Evolutionary conservation across 495 filamentous ascomycete genomes (phyloP).

Genomic region (Aspergillus leporis): DNA sequence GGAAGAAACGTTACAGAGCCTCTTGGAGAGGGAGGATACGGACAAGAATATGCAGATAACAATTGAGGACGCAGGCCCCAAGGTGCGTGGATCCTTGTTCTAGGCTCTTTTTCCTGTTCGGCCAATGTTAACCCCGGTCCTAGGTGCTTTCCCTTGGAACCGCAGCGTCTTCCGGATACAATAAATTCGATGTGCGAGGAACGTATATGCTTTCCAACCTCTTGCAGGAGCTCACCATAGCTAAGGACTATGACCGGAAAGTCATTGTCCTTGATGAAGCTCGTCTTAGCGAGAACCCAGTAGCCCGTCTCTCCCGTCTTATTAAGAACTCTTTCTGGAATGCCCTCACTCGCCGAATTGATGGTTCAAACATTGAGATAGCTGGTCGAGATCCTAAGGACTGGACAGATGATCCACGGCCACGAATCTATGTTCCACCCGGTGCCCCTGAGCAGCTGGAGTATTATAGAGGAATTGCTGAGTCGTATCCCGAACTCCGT

Average conservation of each 20-base stretch:
- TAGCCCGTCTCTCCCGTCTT: constrained; percentile 77
- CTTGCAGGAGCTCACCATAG: constrained; percentile 88
- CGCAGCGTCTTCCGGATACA: constrained; percentile 80
- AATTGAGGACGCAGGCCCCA: constrained; percentile 91
- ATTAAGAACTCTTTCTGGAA: constrained; percentile 91
- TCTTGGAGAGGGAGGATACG: constrained; percentile 82
- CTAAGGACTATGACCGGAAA: constrained; percentile 80
- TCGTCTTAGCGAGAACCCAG: constrained; percentile 88
- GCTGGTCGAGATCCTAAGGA: constrained; percentile 88
- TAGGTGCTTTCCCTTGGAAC: constrained; percentile 80
- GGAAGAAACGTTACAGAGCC: constrained; percentile 66
- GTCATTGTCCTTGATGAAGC: constrained; percentile 85
- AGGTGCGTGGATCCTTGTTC: constrained; percentile 52
- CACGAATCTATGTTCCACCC: constrained; percentile 88
- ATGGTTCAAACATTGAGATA: constrained; percentile 80
- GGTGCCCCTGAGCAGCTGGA: constrained; percentile 83
- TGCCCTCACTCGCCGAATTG: constrained; percentile 82
- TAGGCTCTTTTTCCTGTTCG: background rate
- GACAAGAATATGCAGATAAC: constrained; percentile 94
- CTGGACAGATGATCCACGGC: constrained; percentile 82
- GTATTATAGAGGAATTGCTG: constrained; percentile 79
- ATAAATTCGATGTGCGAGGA: constrained; percentile 81
- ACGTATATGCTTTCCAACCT: constrained; percentile 96
- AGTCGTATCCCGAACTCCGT: constrained; percentile 73
- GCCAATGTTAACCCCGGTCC: background rate